Base-by-base conservation (phyloP, 2,329 filamentous ascomycete genomes). In the Calonectria multiphialidica region DNA sequence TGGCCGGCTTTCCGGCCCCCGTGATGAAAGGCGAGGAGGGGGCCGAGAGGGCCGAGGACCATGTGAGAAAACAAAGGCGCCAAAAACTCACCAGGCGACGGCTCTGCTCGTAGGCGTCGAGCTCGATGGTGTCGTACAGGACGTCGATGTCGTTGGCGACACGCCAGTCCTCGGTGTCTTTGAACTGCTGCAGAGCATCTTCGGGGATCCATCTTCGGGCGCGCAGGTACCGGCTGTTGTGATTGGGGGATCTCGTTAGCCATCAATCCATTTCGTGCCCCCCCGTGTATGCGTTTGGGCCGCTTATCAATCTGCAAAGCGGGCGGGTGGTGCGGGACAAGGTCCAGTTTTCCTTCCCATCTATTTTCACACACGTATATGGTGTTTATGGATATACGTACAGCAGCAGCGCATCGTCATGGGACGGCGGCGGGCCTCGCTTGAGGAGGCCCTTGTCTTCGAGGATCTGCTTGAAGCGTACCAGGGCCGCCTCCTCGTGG, bases 151-250 rank as follows among this genome's bases (percentile, higher is more conserved):
- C 88, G 82, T 96, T 96, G 74, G 94, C 91, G 77, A 90, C 90
- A 72, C 96, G 92, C 94, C 96, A 98, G 71, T 94, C 91, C 83
- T 98, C 95, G 0, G 95, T 98, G 67, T 95, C 94, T 79, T 93
- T 92, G 86, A 98, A 98, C 85, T 98, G 96, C 71, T 86, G 89
- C 81, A 93, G 93, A 15, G 96, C 96, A 76, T 96, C 95, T 76
- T 91, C 85, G 12, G 94, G 90, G 33, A 93, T 86, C 87, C 96
- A 98, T 83, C 92, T 93, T 69, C 96, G 92, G 40, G 96, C 96
- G 79, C 96, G 93, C 63, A 98, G 88, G 83, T 93, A 98, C 72
- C 96, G 95, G 74, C 95, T 97, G 78, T 80, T n/a, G 65, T 30
- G 45, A 61, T 44, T 42, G 57, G 37, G 57, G 37, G 40, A 62